phyloP scores from a whole-genome alignment of 129 eudicot species.

The Chrysanthemum makinoi region DNA sequence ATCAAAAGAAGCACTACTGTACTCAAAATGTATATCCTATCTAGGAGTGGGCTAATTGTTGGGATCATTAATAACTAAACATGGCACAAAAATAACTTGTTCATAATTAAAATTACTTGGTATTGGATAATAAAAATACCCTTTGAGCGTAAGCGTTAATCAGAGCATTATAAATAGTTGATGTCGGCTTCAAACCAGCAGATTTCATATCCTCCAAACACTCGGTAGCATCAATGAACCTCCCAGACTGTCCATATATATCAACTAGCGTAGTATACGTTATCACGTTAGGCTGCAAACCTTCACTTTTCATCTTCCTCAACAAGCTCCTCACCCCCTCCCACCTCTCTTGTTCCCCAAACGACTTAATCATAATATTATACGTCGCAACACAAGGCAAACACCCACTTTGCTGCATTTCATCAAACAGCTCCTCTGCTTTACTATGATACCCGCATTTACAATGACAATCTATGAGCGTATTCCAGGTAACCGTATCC shows the following conservation, averaged over 20 bases:
- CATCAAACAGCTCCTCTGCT: slow-evolving; percentile 75
- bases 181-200: slow-evolving; percentile 77
- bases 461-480: slow-evolving; percentile 82
- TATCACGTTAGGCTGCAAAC: slow-evolving; percentile 74
- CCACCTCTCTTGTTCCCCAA: slow-evolving; percentile 91
- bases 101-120: not conserved
- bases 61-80: slow-evolving; percentile 7
- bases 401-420: slow-evolving; percentile 78
- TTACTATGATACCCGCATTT: slow-evolving; percentile 65
- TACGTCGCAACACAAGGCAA: slow-evolving; percentile 75
- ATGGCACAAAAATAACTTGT: not conserved
- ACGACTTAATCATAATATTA: slow-evolving; percentile 84
- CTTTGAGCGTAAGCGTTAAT: slow-evolving; percentile 96
- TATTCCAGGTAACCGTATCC: slow-evolving; percentile 90
- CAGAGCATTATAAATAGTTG: slow-evolving; percentile 95
- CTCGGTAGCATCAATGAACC: slow-evolving; percentile 83
- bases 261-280: slow-evolving; percentile 85
- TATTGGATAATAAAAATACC: slow-evolving; percentile 43
- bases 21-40: not conserved
- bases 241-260: slow-evolving; percentile 79
- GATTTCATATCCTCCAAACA: slow-evolving; percentile 94
- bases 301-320: slow-evolving; percentile 81
- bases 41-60: not conserved
- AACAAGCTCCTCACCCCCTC: slow-evolving; percentile 66
- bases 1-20: no score